phyloP scores from a whole-genome alignment of 768 basidiomycete species.

The Hypholoma sublateritium region DNA sequence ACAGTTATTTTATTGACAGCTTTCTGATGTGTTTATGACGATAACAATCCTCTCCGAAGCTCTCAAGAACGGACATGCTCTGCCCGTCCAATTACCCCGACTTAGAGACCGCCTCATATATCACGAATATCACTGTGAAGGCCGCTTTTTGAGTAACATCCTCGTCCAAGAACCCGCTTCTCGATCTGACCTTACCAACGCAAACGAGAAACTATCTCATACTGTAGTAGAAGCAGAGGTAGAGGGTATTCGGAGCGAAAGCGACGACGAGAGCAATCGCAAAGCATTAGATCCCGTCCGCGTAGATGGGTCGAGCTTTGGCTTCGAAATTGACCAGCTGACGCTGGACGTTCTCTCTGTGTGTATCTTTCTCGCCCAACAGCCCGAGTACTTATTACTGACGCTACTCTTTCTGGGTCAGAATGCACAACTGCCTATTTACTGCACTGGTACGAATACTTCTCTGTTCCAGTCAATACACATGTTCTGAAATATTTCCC shows the following conservation, averaged over 20 bases:
- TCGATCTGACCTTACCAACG: too few relatives aligned
- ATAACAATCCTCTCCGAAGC: constrained; percentile 38
- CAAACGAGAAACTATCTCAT: too few relatives aligned
- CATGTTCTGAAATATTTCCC: background rate
- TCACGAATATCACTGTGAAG: constrained; percentile 32
- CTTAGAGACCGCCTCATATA: constrained; percentile 44
- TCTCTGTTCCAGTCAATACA: background rate
- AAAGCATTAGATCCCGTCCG: background rate
- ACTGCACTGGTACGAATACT: constrained; percentile 34
- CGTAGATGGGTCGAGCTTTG: constrained; percentile 28
- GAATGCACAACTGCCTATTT: constrained; percentile 43
- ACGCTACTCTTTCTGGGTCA: constrained; percentile 5
- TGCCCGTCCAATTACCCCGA: constrained; percentile 38
- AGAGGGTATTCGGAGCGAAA: too few relatives aligned
- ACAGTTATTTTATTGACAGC: constrained; percentile 21
- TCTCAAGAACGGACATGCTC: constrained; percentile 31
- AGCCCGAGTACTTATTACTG: background rate
- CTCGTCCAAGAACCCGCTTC: background rate
- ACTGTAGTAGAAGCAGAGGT: too few relatives aligned
- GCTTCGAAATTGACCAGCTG: constrained; percentile 39
- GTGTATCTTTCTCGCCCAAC: constrained; percentile 4
- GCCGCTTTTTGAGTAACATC: constrained; percentile 1
- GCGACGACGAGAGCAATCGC: too few relatives aligned
- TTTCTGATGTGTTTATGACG: constrained; percentile 44
- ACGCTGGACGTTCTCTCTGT: constrained; percentile 39